Conservation (phyloP, 345 rosid genomes). For the Linum trigynum region DNA sequence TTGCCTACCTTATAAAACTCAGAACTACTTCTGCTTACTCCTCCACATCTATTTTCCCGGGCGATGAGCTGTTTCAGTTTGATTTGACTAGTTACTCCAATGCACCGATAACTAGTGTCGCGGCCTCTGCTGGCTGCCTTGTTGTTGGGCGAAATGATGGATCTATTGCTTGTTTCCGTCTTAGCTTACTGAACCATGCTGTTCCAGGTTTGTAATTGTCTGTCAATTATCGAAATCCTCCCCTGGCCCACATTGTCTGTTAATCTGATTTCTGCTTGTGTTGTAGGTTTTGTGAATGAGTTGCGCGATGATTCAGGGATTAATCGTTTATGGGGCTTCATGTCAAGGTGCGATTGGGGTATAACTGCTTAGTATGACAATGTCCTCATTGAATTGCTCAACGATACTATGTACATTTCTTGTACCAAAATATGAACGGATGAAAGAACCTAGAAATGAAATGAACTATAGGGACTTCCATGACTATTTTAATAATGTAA, state of each 20-base stretch:
- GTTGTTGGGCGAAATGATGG: conserved; percentile 65
- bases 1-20: conserved; percentile 50
- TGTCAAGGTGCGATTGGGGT: conserved; percentile 47
- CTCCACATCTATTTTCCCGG: conserved; percentile 37
- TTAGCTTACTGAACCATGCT: conserved; percentile 32
- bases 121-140: conserved; percentile 51
- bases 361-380: background rate
- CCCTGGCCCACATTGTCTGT: background rate
- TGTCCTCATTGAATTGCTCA: background rate
- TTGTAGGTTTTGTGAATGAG: conserved; percentile 52
- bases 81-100: conserved; percentile 33
- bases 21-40: conserved; percentile 30
- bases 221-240: background rate
- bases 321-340: conserved; percentile 71
- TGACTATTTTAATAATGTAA: too few relatives aligned
- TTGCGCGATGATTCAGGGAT: conserved; percentile 73
- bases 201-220: conserved; percentile 41
- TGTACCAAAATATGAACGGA: background rate
- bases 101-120: conserved; percentile 37
- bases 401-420: background rate
- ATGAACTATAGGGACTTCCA: background rate
- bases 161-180: conserved; percentile 49
- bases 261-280: background rate
- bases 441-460: background rate
- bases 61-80: conserved; percentile 35